Evolutionary conservation across 2,329 filamentous ascomycete genomes (phyloP), one percentile per base, ranked within the genome.

Genomic region (Tolypocladium ophioglossoides): DNA sequence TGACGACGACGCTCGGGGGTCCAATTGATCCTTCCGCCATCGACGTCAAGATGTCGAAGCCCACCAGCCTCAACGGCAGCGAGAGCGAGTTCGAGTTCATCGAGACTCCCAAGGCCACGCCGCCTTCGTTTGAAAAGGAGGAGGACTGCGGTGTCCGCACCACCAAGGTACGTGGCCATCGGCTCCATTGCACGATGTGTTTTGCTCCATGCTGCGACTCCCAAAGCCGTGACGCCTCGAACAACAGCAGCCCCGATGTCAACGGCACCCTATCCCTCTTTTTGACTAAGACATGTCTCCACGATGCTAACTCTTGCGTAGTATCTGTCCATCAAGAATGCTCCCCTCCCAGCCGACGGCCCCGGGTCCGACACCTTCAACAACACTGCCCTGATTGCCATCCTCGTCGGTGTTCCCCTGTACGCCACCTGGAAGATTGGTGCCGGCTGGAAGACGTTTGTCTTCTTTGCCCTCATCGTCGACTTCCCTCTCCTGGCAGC

Each of bases 281-380:
- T 12, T 12, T 14, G 40, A 2, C 22, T 8, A n/a, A 12, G 11
- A 14, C 12, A 24, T 16, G 16, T 30, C 24, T 18, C 4, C 16
- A 10, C n/a, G n/a, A n/a, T n/a, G n/a, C n/a, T n/a, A n/a, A n/a
- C n/a, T n/a, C n/a, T n/a, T n/a, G n/a, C n/a, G 14, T 52, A 70
- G 68, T 68, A 58, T 55, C 61, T 57, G 66, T 95, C 90, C 57
- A 97, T 97, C 75, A 89, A 95, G 70, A 97, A 97, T 83, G 89
- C 85, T 50, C 91, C 94, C 60, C 83, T 97, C 46, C 94, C 94
- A 39, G 92, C 91, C 61, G 94, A 99, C 70, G 89, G 84, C 51
- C 76, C 90, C 52, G 88, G 91, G 61, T 84, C 81, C 71, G 90
- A 95, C 62, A 85, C 77, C 72, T 99, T 97, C 84, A 91, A 86